Evolutionary conservation across 345 rosid species (phyloP), one percentile per base, ranked within the genome.

Genomic region (Pelargonium nanum): DNA sequence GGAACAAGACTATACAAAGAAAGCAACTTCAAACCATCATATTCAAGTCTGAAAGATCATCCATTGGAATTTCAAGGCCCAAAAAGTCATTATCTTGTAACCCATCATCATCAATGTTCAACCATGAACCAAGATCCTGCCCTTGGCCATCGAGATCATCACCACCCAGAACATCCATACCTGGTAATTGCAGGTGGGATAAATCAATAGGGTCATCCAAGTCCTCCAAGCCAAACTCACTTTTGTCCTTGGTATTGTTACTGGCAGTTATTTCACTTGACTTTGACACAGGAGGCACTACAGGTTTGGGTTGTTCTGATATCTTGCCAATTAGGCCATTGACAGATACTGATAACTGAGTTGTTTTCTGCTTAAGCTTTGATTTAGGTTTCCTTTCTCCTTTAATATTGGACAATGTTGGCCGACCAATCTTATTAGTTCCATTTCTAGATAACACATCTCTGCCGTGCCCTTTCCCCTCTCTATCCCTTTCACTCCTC

Each of bases 11-110:
- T 89, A 78, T 86, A 86, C 91, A 78, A 77, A 81, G 66, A 72
- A 73, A 68, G 65, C 55, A 70, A 70, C 80, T 77, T 92, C 80
- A 93, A 75, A 93, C 90, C 96, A 87, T 89, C 99, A 89, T 85
- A 74, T 89, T 83, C 60, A 93, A 73, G 80, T 93, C 97, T 55
- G 97, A 78, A 72, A 93, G 93, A 73, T 93, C 99, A 70, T 93
- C 99, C 99, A 87, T 89, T 48, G 99, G 99, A 74, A 93, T 93
- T 73, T 89, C 92, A 65, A 93, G 99, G 66, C 99, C 97, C 81
- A 84, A 80, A 65, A 85, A 87, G 74, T 87, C 98, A 59, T 82
- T 74, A 70, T 89, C 96, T 71, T 82, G 96, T 70, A 90, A 79
- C 61, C 80, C 89, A 61, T 90, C 96, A 22, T 93, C 99, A 62